Percentiles rank a stretch among this genome's conserved stretches.
Conservation (phyloP, 140 eudicot species). For the Anethum foeniculum region DNA sequence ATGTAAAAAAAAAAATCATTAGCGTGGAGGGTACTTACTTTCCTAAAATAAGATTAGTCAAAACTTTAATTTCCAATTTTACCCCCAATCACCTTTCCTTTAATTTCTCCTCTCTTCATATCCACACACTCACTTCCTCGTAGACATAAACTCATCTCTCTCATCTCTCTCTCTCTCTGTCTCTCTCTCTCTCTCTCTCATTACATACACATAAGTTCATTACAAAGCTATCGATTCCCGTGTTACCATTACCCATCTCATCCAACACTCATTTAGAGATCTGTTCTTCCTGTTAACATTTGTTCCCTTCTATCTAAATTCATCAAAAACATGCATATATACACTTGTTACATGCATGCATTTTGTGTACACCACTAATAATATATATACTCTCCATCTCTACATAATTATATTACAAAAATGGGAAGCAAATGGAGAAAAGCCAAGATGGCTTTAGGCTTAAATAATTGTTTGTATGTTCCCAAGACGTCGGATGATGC, state of each 20-base stretch:
- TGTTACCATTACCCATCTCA: conserved; percentile 22
- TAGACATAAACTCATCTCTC: neutral
- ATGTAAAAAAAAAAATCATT: too few species aligned
- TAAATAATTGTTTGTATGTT: conserved; percentile 44
- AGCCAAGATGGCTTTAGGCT: conserved; percentile 52
- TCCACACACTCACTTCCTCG: neutral
- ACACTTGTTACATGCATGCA: neutral
- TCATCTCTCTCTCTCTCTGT: neutral
- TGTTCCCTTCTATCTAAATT: conserved; percentile 3
- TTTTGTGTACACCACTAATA: neutral
- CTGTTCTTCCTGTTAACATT: conserved; percentile 27
- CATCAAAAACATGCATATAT: neutral
- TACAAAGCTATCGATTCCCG: conserved; percentile 46
- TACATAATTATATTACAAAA: neutral
- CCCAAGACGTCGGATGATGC: conserved; percentile 50
- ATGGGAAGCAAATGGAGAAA: conserved; percentile 80
- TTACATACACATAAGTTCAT: neutral
- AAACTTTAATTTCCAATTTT: neutral
- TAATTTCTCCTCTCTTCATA: neutral
- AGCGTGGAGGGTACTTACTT: too few species aligned
- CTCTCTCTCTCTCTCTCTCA: neutral
- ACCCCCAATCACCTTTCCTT: neutral
- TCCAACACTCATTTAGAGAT: conserved; percentile 25
- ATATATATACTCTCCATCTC: neutral
- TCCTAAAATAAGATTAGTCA: too few species aligned